A percentile compares a stretch with the other conserved stretches of the same genome.
Conservation (phyloP, 1,284 basidiomycete genomes). For the Trichosporon ovoides region DNA sequence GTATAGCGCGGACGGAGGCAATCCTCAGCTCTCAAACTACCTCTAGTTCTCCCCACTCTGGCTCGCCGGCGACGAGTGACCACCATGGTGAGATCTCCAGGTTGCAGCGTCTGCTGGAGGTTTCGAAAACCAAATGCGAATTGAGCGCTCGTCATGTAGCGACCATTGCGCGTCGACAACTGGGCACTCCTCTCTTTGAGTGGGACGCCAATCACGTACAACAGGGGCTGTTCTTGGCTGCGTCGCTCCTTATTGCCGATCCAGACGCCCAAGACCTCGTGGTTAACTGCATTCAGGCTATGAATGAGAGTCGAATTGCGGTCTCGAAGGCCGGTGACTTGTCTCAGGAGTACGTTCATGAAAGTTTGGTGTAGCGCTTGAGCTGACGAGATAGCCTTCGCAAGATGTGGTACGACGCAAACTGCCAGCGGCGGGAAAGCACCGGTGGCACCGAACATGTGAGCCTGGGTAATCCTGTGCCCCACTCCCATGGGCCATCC, state of each 20-base stretch:
- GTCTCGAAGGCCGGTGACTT: conserved; percentile 68
- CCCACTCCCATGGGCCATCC: background rate
- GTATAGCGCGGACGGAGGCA: conserved; percentile 21
- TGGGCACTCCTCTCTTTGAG: conserved; percentile 58
- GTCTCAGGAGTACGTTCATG: conserved; percentile 31
- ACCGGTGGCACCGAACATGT: background rate
- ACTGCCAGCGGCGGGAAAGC: background rate
- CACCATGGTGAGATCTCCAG: conserved; percentile 16
- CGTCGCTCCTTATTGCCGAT: conserved; percentile 58
- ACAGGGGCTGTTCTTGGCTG: conserved; percentile 62
- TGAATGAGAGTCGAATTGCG: conserved; percentile 72
- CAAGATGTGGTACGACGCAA: background rate
- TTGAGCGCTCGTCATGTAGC: conserved; percentile 51
- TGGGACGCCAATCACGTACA: conserved; percentile 76
- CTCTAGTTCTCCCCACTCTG: conserved; percentile 4
- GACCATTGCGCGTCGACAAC: conserved; percentile 54
- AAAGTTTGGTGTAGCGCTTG: too few relatives aligned
- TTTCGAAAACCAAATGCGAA: conserved; percentile 56
- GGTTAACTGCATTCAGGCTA: conserved; percentile 62
- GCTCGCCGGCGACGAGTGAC: conserved; percentile 6
- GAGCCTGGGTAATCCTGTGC: background rate
- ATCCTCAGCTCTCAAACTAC: background rate
- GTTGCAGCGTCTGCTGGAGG: conserved; percentile 52
- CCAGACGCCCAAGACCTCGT: conserved; percentile 65
- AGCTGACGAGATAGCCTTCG: background rate